Base-by-base conservation (phyloP, 495 filamentous ascomycete species). In the Penicillium herquei region DNA sequence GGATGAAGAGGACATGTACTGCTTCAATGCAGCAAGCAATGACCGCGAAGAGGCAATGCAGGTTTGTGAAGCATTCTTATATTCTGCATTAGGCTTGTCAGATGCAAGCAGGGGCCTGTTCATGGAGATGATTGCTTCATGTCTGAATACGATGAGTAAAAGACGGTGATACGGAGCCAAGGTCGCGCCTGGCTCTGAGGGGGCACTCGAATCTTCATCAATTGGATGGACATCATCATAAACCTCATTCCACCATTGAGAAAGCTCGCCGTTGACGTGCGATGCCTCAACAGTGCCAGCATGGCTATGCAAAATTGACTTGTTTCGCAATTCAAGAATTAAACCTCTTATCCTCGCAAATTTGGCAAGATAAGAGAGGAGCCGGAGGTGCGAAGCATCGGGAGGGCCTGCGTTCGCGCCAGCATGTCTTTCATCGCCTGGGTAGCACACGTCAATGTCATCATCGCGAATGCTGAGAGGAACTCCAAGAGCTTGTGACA, bases 401-500 rank as follows among this genome's bases (percentile, higher is more conserved):
- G 40, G 11, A 10, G 3, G 8, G 18, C 17, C 21, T 7, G 45
- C 2, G 6, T 32, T 34, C 1, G 17, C 17, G 14, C 51, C 47
- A 14, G 39, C 35, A 49, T 76, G 73, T 39, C 60, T 58, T 54
- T 80, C 77, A 10, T 58, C 55, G 9, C 69, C 69, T 0, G 72
- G 78, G 52, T 76, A 77, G 54, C 78, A 81, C 8, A 81, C 78
- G 54, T 81, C 78, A 43, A 80, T 70, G 54, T 81, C 78, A 56
- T 80, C 76, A 63, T 80, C 77, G 48, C 70, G 68, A 42, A 81
- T 73, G n/a, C 70, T 65, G 10, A 80, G 63, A n/a, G 78, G 78
- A 7, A 78, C 66, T 0, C 78, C 78, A 21, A 81, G 60, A 11
- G 76, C 71, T 53, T 80, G 78, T 9, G 71, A 77, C 2, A 81